Conservation (phyloP, 164 flowering plant genomes). For the Piper longum region DNA sequence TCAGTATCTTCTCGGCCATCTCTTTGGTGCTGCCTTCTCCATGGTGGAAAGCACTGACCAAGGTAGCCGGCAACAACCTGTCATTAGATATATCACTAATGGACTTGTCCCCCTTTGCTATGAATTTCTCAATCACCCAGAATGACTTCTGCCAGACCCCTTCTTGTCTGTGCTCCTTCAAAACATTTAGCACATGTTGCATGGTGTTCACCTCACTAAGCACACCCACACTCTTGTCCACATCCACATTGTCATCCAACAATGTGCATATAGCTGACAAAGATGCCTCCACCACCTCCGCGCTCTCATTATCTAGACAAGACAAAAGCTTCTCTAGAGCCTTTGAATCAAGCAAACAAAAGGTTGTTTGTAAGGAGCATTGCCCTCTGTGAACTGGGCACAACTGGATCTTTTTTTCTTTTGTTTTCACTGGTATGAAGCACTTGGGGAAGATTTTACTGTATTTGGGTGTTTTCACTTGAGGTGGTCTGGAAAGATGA, state of each 20-base stretch:
- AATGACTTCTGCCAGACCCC: conserved; percentile 44
- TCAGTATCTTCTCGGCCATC: conserved; percentile 63
- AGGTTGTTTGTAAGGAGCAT: conserved; percentile 58
- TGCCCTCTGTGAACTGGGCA: conserved; percentile 66
- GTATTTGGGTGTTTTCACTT: conserved; percentile 22
- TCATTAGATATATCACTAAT: conserved; percentile 46
- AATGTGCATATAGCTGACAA: conserved; percentile 54
- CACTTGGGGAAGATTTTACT: conserved; percentile 20
- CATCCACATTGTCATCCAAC: conserved; percentile 59
- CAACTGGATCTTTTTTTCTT: conserved; percentile 13
- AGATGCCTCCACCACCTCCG: conserved; percentile 59
- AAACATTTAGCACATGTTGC: conserved; percentile 39
- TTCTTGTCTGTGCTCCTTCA: conserved; percentile 43
- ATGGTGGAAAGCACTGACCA: conserved; percentile 53
- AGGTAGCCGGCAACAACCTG: conserved; percentile 34
- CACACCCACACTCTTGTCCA: conserved; percentile 41
- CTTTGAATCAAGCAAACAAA: conserved; percentile 55
- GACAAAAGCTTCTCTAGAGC: conserved; percentile 49
- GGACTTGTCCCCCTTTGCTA: conserved; percentile 34
- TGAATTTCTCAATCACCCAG: conserved; percentile 61
- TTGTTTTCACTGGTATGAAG: conserved; percentile 19
- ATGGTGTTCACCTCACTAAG: conserved; percentile 29
- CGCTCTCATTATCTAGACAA: conserved; percentile 49
- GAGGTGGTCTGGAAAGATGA: conserved; percentile 40
- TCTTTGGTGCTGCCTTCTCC: conserved; percentile 42